Percentiles rank a stretch among this genome's conserved stretches.
These are phyloP conservation scores for Pelargonium myrrhifolium DNA, from an alignment of 441 rosid species.

Conservation along the genomic window DNA sequence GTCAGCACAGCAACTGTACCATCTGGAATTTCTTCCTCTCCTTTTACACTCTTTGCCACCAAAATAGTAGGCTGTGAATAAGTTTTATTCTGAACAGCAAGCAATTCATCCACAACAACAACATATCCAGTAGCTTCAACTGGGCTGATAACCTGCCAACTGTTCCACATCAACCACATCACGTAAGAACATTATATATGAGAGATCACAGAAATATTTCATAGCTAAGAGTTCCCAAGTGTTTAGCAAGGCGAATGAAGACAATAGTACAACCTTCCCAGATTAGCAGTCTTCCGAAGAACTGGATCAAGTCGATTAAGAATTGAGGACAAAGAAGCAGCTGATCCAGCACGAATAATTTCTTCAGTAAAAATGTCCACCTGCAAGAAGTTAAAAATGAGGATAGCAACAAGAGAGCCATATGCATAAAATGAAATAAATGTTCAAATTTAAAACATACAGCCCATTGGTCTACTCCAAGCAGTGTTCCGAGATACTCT, in stretches of 20 bases:
- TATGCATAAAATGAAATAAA: conserved; percentile 11
- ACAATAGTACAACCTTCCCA: conserved; percentile 62
- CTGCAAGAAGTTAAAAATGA: conserved; percentile 35
- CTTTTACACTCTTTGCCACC: conserved; percentile 86
- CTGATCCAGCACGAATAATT: conserved; percentile 95
- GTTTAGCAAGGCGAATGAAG: too few species aligned
- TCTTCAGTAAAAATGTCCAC: conserved; percentile 88
- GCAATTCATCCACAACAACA: conserved; percentile 74
- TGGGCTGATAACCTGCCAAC: conserved; percentile 99
- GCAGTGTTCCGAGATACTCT: conserved; percentile 84
- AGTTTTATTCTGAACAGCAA: conserved; percentile 75
- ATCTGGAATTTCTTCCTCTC: conserved; percentile 98
- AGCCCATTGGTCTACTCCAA: conserved; percentile 80
- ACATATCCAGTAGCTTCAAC: conserved; percentile 84
- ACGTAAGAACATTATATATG: conserved; percentile 23
- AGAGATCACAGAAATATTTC: conserved; percentile 11
- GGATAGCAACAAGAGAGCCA: conserved; percentile 11
- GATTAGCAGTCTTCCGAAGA: conserved; percentile 84
- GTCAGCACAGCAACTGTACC: conserved; percentile 96
- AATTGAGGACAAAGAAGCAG: conserved; percentile 78
- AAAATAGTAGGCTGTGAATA: conserved; percentile 74
- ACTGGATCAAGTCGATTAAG: conserved; percentile 95
- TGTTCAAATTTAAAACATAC: conserved; percentile 38
- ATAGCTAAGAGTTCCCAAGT: too few species aligned
- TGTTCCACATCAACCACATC: conserved; percentile 37